Conservation (phyloP, 2,329 filamentous ascomycete genomes). For the Xylariaceae sp. region DNA sequence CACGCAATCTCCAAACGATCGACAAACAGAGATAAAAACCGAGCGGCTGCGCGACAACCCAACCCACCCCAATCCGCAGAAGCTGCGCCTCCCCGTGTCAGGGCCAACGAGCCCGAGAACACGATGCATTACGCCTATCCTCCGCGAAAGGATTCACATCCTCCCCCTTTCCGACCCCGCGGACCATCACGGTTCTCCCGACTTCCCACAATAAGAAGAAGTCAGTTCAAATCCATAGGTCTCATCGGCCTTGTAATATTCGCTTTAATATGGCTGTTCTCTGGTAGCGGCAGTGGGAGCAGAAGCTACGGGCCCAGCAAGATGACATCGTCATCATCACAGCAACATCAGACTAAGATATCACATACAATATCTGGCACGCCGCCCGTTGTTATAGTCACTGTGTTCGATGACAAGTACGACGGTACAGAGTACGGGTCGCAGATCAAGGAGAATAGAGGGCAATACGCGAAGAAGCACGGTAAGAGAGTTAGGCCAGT, state of each 20-base stretch:
- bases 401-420: slow-evolving; percentile 67
- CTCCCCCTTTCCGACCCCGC: slow-evolving; percentile 65
- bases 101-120: slow-evolving; percentile 11
- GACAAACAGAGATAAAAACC: too few species aligned
- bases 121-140: slow-evolving; percentile 89
- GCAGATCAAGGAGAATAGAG: slow-evolving; percentile 75
- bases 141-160: slow-evolving; percentile 75
- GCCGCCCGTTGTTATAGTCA: slow-evolving; percentile 73
- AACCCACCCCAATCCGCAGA: too few species aligned
- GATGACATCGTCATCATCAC: too few species aligned
- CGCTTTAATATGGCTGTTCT: slow-evolving; percentile 58
- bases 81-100: too few species aligned
- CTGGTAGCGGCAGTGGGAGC: slow-evolving; percentile 32
- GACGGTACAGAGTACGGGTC: slow-evolving; percentile 65
- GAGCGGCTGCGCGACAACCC: too few species aligned
- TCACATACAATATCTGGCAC: slow-evolving; percentile 45
- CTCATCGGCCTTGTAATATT: slow-evolving; percentile 53
- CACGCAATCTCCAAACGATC: too few species aligned
- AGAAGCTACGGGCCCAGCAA: too few species aligned
- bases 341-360: slow-evolving; percentile 26
- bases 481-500: slow-evolving; percentile 57
- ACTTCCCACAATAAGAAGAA: slow-evolving; percentile 54
- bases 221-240: slow-evolving; percentile 57
- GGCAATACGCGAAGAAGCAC: slow-evolving; percentile 79
- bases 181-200: slow-evolving; percentile 57